These are phyloP conservation scores for Ottelia alismoides DNA, from an alignment of 106 monocot species.

Conservation along the genomic window DNA sequence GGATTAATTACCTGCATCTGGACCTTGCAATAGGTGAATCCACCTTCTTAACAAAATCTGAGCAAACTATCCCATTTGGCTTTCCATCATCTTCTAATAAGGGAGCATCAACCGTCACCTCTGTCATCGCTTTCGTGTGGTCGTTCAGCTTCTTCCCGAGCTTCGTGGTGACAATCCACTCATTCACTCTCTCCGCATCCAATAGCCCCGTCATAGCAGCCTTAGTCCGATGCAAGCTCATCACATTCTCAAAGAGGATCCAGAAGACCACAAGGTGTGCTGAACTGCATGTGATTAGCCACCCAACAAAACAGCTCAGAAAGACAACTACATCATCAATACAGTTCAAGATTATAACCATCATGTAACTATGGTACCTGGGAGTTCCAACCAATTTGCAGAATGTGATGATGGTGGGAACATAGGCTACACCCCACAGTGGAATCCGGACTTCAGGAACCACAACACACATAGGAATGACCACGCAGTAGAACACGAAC, in stretches of 20 bases:
- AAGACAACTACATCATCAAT: too few species aligned
- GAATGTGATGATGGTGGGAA: slow-evolving; percentile 26
- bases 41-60: too few species aligned
- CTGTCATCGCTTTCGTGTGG: neutral
- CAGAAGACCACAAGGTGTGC: slow-evolving; percentile 2
- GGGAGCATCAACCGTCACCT: too few species aligned
- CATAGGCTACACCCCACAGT: slow-evolving; percentile 27
- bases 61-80: too few species aligned
- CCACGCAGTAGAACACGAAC: slow-evolving; percentile 33
- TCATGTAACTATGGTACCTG: slow-evolving; percentile 13
- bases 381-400: slow-evolving; percentile 31
- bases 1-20: too few species aligned
- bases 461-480: slow-evolving; percentile 27
- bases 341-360: neutral
- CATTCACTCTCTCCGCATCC: neutral
- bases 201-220: neutral
- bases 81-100: too few species aligned
- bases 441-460: slow-evolving; percentile 32
- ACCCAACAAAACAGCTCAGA: too few species aligned
- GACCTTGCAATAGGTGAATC: too few species aligned
- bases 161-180: slow-evolving; percentile 7
- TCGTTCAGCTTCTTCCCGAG: neutral
- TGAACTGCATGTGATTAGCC: slow-evolving; percentile 1
- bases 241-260: slow-evolving; percentile 5
- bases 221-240: slow-evolving; percentile 2